These are phyloP conservation scores for Carex cristatella DNA, from an alignment of 176 grass and related monocot genomes.

Conservation along the genomic window DNA sequence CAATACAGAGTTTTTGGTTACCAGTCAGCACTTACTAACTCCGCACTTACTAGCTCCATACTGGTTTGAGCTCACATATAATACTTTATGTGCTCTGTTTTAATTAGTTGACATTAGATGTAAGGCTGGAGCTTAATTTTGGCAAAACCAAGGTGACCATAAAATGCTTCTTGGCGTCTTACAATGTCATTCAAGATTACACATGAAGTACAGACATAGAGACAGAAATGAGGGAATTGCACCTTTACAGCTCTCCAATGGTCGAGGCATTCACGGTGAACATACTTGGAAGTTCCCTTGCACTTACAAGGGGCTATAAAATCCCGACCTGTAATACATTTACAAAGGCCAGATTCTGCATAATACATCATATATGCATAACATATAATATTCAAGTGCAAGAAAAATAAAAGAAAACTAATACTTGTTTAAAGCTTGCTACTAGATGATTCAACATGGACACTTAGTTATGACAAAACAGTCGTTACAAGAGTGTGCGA, in stretches of 20 bases:
- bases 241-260: slow-evolving; percentile 96
- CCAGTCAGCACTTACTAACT: neutral
- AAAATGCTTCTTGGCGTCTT: neutral
- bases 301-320: slow-evolving; percentile 99
- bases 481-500: neutral
- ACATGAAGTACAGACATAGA: neutral
- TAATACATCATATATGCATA: slow-evolving; percentile 12
- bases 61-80: neutral
- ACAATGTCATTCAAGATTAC: neutral
- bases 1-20: neutral
- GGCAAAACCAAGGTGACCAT: neutral
- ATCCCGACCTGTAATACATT: slow-evolving; percentile 69
- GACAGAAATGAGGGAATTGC: neutral
- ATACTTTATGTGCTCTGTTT: neutral
- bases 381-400: neutral
- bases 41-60: neutral
- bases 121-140: neutral
- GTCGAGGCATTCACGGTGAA: slow-evolving; percentile 97
- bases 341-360: slow-evolving; percentile 10
- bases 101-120: neutral
- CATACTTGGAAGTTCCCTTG: slow-evolving; percentile 97
- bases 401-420: neutral
- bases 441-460: neutral
- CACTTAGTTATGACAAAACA: neutral
- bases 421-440: slow-evolving; percentile 17